Conservation (phyloP, 2,329 filamentous ascomycete genomes). For the Eutypa lata region DNA sequence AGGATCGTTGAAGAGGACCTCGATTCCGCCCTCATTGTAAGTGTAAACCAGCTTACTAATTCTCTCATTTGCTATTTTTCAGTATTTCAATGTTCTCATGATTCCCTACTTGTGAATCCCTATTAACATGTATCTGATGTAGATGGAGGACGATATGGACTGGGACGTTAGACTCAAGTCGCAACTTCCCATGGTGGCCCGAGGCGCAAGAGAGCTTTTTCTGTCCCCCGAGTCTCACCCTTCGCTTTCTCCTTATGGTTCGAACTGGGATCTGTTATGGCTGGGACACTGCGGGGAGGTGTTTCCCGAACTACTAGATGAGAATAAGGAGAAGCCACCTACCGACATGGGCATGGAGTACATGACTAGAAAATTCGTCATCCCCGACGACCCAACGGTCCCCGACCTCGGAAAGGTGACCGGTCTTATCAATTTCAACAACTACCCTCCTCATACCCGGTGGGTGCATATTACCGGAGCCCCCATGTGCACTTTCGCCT, state of each 20-base stretch:
- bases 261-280: conserved; percentile 26
- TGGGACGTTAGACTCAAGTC: conserved; percentile 35
- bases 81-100: not conserved
- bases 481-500: conserved; percentile 28
- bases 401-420: conserved; percentile 23
- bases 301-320: conserved; percentile 22
- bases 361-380: conserved; percentile 23
- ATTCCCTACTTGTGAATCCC: not conserved
- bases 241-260: conserved; percentile 23
- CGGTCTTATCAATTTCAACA: conserved; percentile 25
- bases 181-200: conserved; percentile 29
- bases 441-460: conserved; percentile 18
- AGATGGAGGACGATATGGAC: conserved; percentile 37
- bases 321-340: conserved; percentile 21
- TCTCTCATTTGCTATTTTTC: no score
- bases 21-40: conserved; percentile 30
- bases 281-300: conserved; percentile 28
- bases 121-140: not conserved
- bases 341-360: conserved; percentile 17
- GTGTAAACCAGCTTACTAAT: not conserved
- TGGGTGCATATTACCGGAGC: conserved; percentile 24
- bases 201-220: conserved; percentile 28
- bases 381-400: conserved; percentile 23
- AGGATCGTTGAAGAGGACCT: conserved; percentile 33
- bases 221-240: conserved; percentile 13